Evolutionary conservation across 2,329 filamentous ascomycete genomes (phyloP).

Genomic region (Magnaporthiopsis incrustans): DNA sequence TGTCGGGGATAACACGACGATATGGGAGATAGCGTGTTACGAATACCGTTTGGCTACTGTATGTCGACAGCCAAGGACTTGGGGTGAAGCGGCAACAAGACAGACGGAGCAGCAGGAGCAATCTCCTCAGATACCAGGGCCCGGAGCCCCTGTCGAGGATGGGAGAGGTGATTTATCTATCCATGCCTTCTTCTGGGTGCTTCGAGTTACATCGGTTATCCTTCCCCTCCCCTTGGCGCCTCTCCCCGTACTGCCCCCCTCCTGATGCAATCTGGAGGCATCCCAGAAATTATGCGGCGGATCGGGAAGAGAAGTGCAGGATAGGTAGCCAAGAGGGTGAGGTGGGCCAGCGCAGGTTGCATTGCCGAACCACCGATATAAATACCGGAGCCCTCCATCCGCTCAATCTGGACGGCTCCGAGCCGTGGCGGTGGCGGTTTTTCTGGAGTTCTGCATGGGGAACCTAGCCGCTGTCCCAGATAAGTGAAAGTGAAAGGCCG

Average conservation of each 20-base stretch:
- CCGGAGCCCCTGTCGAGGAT: background rate
- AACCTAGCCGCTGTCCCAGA: no score
- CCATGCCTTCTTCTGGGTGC: background rate
- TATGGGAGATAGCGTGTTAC: no score
- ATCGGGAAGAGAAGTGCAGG: background rate
- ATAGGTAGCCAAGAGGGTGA: background rate
- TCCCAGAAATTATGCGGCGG: background rate
- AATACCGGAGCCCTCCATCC: background rate
- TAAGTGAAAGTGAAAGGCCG: no score
- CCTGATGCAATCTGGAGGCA: background rate
- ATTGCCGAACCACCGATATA: background rate
- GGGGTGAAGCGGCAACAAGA: background rate
- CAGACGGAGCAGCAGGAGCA: background rate
- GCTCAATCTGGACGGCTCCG: no score
- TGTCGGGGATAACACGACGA: no score
- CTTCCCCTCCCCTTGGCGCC: background rate
- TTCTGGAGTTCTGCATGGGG: background rate
- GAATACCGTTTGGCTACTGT: background rate
- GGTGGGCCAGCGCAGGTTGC: background rate
- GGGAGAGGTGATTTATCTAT: background rate
- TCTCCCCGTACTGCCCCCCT: background rate
- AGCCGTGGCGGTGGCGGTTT: background rate
- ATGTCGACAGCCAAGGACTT: background rate
- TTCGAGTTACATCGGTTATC: background rate
- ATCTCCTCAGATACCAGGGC: background rate